These are phyloP conservation scores for Epichloe hybrida DNA, from an alignment of 2,329 filamentous ascomycete species.

Conservation along the genomic window DNA sequence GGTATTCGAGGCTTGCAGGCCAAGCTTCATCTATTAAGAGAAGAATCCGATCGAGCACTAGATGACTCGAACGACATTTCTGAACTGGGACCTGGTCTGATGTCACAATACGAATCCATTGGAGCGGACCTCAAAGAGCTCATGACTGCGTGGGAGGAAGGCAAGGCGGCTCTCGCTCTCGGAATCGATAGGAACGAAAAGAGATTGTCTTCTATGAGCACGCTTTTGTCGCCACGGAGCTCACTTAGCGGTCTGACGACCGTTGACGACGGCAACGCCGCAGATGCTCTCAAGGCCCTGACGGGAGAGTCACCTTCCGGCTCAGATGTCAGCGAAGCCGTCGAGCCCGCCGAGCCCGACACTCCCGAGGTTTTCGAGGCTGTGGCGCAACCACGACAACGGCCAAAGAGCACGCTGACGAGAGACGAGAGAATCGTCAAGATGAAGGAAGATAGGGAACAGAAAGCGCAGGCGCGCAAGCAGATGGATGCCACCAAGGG, in stretches of 20 bases:
- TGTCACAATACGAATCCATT: conserved; percentile 89
- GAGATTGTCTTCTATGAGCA: conserved; percentile 49
- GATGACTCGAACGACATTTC: conserved; percentile 60
- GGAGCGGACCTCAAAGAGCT: conserved; percentile 72
- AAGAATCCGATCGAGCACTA: conserved; percentile 71
- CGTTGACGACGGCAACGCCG: conserved; percentile 37
- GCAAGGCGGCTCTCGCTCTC: conserved; percentile 66
- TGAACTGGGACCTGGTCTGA: conserved; percentile 64
- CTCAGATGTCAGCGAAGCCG: conserved; percentile 38
- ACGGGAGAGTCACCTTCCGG: conserved; percentile 54
- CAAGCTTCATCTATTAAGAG: conserved; percentile 81
- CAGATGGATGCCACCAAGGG: conserved; percentile 69
- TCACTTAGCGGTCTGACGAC: conserved; percentile 57
- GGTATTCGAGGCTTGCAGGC: conserved; percentile 87
- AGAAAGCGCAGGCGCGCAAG: conserved; percentile 57
- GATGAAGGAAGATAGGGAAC: conserved; percentile 75
- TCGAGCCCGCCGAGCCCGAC: conserved; percentile 49
- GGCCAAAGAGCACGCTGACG: conserved; percentile 54
- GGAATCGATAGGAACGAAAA: conserved; percentile 74
- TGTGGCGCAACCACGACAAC: conserved; percentile 50
- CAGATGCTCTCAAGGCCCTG: conserved; percentile 59
- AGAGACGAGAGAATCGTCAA: conserved; percentile 78
- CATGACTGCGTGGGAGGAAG: conserved; percentile 75
- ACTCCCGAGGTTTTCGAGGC: conserved; percentile 83
- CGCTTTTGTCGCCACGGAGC: conserved; percentile 41